Evolutionary conservation across 306 rosid species (phyloP), one percentile per base, ranked within the genome.

Genomic region (Sesbania bispinosa): DNA sequence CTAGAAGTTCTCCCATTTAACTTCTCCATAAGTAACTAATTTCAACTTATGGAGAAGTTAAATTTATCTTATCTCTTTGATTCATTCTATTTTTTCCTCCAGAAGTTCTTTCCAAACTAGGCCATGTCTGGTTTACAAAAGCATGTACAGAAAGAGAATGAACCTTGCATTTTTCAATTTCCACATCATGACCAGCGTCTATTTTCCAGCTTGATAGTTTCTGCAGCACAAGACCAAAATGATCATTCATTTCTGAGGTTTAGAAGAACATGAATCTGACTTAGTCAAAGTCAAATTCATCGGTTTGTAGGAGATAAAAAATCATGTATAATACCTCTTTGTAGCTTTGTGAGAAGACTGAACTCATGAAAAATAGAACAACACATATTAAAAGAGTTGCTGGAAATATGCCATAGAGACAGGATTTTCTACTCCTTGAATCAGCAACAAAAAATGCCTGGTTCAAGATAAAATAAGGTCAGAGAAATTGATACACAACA

Each of bases 121-220:
- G n/a, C n/a, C n/a, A n/a, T n/a, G n/a, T n/a, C n/a, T n/a, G n/a
- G n/a, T n/a, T 4, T 1, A 27, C 30, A 2, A 27, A 27, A 27
- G 39, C 39, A 23, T 52, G 29, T 65, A 45, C 2, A 15, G 45
- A 42, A 35, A 57, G 41, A 65, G 50, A 73, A 81, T 75, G 33
- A 81, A 93, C 98, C 98, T 78, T 77, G 88, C 98, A 93, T 50
- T 75, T 77, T 70, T 69, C 84, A 63, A 15, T 1, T 23, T 57
- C 66, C 26, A 68, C 24, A 59, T 68, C 59, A 18, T 66, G 74
- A 29, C 51, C 5, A 2, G 0, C 2, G 2, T 27, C 47, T 39
- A 74, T 19, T 65, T 24, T 71, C 90, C 84, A 82, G 71, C 79
- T 57, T 32, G 85, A 64, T 10, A 78, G 21, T 65, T 72, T 81